Percentiles rank a stretch among this genome's conserved stretches.
phyloP scores from a whole-genome alignment of 2,329 filamentous ascomycete species.

The Geoglossum cookeanum region DNA sequence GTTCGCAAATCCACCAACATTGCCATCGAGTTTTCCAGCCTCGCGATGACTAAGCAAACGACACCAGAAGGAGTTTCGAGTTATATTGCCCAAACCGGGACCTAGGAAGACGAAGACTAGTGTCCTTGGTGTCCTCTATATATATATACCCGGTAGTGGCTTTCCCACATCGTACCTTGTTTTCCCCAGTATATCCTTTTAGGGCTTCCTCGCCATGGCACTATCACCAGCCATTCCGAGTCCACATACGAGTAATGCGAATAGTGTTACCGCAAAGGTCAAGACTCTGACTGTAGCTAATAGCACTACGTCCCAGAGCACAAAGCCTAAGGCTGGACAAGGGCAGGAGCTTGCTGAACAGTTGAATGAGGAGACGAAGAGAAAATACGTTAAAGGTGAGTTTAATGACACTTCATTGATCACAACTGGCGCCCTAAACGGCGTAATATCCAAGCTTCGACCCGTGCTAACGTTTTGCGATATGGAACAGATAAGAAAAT shows the following conservation, averaged over 20 bases:
- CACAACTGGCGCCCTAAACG: not conserved
- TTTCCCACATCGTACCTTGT: not conserved
- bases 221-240: constrained; percentile 1
- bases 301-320: not conserved
- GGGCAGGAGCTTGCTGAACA: constrained; percentile 36
- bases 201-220: not conserved
- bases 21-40: not conserved
- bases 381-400: constrained; percentile 74
- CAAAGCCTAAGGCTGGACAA: not conserved
- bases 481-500: constrained; percentile 53
- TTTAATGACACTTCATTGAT: not conserved
- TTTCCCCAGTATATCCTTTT: not conserved
- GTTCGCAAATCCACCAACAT: not conserved
- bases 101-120: not conserved
- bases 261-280: not conserved
- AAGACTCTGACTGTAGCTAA: not conserved
- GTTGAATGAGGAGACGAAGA: constrained; percentile 62
- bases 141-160: not conserved
- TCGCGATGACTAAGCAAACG: not conserved
- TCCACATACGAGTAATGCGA: not conserved
- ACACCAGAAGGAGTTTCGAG: no score
- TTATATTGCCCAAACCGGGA: no score
- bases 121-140: no score
- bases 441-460: constrained; percentile 7
- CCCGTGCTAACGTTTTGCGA: not conserved